Conservation (phyloP, 139 green algal species). For the Diplosphaera chodatii region DNA sequence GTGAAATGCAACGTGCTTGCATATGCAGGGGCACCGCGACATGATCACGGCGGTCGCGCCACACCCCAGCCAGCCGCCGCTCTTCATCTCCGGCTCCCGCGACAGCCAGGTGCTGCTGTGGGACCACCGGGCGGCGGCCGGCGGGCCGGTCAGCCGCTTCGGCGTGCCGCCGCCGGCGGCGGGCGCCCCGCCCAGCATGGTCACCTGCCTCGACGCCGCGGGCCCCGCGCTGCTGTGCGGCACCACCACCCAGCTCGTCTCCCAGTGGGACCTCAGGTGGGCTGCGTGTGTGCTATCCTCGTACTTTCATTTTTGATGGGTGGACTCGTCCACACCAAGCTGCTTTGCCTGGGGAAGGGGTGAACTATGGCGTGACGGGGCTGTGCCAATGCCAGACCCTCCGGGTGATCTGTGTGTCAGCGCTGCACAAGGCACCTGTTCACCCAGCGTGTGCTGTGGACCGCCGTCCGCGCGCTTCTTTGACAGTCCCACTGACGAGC, state of each 20-base stretch:
- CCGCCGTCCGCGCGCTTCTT: too few relatives aligned
- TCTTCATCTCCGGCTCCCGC: not conserved
- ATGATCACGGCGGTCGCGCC: not conserved
- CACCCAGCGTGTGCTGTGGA: too few relatives aligned
- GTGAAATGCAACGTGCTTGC: not conserved
- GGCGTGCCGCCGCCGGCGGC: not conserved
- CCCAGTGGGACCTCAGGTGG: not conserved
- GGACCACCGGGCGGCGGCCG: not conserved
- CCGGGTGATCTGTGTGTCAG: too few relatives aligned
- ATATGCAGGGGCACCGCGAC: not conserved
- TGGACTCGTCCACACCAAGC: too few relatives aligned
- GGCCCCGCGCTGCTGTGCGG: not conserved
- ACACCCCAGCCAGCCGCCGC: not conserved
- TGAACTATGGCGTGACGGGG: too few relatives aligned
- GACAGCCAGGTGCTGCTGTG: slow-evolving; percentile 1
- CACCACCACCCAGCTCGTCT: not conserved
- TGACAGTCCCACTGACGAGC: too few relatives aligned
- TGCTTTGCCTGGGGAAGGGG: too few relatives aligned
- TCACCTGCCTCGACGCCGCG: not conserved
- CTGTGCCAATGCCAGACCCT: too few relatives aligned
- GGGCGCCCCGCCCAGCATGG: not conserved
- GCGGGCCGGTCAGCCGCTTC: not conserved
- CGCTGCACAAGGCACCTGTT: too few relatives aligned
- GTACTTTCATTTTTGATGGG: too few relatives aligned
- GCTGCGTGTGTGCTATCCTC: not conserved